phyloP scores from a whole-genome alignment of 1,284 basidiomycete genomes.

The Ceratobasidium sp. region DNA sequence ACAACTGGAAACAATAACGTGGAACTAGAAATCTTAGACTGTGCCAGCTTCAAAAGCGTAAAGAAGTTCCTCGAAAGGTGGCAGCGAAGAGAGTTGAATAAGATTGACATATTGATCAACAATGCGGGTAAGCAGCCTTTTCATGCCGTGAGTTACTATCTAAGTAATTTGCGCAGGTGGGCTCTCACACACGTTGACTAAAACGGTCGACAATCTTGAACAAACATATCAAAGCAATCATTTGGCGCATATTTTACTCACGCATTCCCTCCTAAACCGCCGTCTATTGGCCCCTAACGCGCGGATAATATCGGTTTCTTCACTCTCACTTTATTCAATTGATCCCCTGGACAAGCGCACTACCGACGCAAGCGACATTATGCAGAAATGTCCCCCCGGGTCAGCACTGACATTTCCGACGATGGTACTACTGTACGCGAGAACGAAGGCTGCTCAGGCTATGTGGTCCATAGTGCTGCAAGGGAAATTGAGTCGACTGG shows the following conservation, averaged over 20 bases:
- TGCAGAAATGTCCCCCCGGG: neutral
- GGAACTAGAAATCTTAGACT: conserved; percentile 33
- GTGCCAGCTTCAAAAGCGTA: conserved; percentile 33
- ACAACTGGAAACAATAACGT: conserved; percentile 14
- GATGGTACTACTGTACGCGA: conserved; percentile 32
- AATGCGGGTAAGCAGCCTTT: conserved; percentile 32
- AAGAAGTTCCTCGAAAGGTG: conserved; percentile 28
- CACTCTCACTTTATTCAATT: conserved; percentile 1
- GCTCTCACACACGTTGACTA: neutral
- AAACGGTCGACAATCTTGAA: conserved; percentile 38
- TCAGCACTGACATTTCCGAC: neutral
- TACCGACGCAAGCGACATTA: conserved; percentile 11
- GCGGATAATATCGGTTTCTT: conserved; percentile 38
- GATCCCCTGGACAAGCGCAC: neutral
- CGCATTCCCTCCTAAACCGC: neutral
- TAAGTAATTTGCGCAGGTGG: conserved; percentile 1
- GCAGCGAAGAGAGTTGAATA: neutral
- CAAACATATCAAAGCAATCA: conserved; percentile 1
- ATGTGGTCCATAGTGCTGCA: conserved; percentile 37
- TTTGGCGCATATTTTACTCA: conserved; percentile 14
- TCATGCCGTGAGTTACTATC: neutral
- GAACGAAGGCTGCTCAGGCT: conserved; percentile 32
- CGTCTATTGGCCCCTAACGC: conserved; percentile 10
- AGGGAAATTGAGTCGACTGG: neutral
- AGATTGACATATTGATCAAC: conserved; percentile 40